A percentile compares a stretch with the other conserved stretches of the same genome.
Conservation (phyloP, 176 grass and related monocot genomes). For the Cenchrus fungigraminus region DNA sequence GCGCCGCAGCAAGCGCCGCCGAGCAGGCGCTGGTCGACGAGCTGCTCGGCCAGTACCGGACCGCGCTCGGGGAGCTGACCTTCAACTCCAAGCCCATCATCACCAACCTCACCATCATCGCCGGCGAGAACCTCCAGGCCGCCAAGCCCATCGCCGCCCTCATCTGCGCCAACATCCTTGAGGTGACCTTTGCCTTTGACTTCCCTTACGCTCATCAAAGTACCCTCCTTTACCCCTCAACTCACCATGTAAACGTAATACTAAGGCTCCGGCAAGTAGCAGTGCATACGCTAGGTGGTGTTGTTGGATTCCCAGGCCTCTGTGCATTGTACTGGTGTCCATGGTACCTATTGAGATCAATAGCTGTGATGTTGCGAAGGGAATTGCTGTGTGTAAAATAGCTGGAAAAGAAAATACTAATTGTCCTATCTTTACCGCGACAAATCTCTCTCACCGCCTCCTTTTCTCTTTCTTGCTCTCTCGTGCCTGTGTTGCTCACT, state of each 20-base stretch:
- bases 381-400: not conserved
- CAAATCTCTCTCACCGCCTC: not conserved
- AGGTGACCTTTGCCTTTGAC: slow-evolving; percentile 67
- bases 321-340: slow-evolving; percentile 25
- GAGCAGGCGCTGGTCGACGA: slow-evolving; percentile 60
- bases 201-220: slow-evolving; percentile 17
- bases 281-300: not conserved
- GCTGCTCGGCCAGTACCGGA: slow-evolving; percentile 87
- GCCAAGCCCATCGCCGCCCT: slow-evolving; percentile 75
- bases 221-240: not conserved
- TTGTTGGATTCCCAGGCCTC: slow-evolving; percentile 6
- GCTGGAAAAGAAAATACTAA: not conserved
- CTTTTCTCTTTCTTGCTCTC: not conserved
- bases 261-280: not conserved
- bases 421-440: not conserved
- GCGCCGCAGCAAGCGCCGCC: not conserved
- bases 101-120: slow-evolving; percentile 99
- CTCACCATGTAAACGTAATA: slow-evolving; percentile 46
- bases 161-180: slow-evolving; percentile 94
- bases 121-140: slow-evolving; percentile 91
- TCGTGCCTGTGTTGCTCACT: not conserved
- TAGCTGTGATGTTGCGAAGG: not conserved
- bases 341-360: slow-evolving; percentile 20
- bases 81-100: slow-evolving; percentile 99
- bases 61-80: slow-evolving; percentile 92